Conservation (phyloP, 306 rosid genomes). For the Acacia crassicarpa region DNA sequence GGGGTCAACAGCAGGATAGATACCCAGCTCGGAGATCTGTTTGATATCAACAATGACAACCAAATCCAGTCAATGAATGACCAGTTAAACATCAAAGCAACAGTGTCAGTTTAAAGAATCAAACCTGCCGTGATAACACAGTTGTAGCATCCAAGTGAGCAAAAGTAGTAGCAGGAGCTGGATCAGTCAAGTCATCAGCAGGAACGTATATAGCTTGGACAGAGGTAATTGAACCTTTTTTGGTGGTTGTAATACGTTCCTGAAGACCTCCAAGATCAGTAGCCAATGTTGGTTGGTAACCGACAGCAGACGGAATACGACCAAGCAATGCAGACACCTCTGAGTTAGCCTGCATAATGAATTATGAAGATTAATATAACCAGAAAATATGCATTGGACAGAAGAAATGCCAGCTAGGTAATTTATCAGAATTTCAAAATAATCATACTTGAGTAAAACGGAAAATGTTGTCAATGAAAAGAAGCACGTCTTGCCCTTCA, state of each 20-base stretch:
- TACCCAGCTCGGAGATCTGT: conserved; percentile 97
- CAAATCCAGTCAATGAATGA: not conserved
- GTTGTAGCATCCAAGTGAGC: conserved; percentile 99
- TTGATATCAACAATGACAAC: conserved; percentile 13
- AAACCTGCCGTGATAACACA: conserved; percentile 92
- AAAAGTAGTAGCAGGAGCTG: conserved; percentile 98
- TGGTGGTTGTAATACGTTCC: conserved; percentile 98
- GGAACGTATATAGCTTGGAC: conserved; percentile 99
- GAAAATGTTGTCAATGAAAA: conserved; percentile 96
- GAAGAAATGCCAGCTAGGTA: not conserved
- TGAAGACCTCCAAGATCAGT: conserved; percentile 99
- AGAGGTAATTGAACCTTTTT: conserved; percentile 97
- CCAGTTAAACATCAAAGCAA: not conserved
- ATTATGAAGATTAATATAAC: not conserved
- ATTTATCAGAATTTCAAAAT: not conserved
- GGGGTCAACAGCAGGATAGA: conserved; percentile 97
- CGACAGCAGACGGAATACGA: conserved; percentile 99
- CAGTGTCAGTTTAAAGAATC: not conserved
- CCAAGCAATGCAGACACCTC: conserved; percentile 99
- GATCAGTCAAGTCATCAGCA: conserved; percentile 99
- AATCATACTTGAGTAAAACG: conserved; percentile 87
- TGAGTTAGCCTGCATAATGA: conserved; percentile 80
- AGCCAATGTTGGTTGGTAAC: conserved; percentile 97
- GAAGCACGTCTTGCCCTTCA: conserved; percentile 99
- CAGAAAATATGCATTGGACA: not conserved